Conservation (phyloP, 345 rosid species). For the Physaria fendleri region DNA sequence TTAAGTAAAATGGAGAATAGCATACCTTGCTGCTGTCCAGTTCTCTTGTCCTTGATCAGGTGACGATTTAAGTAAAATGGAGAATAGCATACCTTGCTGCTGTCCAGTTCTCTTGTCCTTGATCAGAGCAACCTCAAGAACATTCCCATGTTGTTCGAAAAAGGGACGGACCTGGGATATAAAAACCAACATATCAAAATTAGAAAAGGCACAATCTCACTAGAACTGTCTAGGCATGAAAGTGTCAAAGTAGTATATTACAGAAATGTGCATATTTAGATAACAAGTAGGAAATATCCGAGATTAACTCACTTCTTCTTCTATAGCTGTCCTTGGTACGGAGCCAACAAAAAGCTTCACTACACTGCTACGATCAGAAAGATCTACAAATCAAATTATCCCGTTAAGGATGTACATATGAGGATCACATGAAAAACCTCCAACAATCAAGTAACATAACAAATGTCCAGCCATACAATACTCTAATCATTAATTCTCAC, state of each 20-base stretch:
- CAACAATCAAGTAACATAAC: background rate
- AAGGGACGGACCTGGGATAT: conserved; percentile 64
- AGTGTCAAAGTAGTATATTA: background rate
- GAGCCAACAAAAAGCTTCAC: conserved; percentile 99
- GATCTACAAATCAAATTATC: conserved; percentile 16
- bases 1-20: conserved; percentile 31
- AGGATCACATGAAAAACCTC: background rate
- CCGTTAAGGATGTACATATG: background rate
- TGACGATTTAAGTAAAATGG: conserved; percentile 33
- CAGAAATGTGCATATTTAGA: background rate
- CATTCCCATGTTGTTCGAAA: conserved; percentile 85
- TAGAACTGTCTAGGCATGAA: background rate
- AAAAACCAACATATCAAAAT: conserved; percentile 16
- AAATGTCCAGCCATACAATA: background rate
- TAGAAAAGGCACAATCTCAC: background rate
- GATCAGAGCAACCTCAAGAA: conserved; percentile 90
- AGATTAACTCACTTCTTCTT: conserved; percentile 69
- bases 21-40: conserved; percentile 97
- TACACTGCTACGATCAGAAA: conserved; percentile 37
- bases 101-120: conserved; percentile 96
- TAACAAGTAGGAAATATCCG: background rate
- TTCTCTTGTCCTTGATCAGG: conserved; percentile 88
- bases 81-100: conserved; percentile 73
- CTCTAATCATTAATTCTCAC: background rate
- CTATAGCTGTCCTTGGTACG: conserved; percentile 78